A percentile compares a stretch with the other conserved stretches of the same genome.
phyloP scores from a whole-genome alignment of 2,329 filamentous ascomycete genomes.

The Aspergillus pseudoglaucus region DNA sequence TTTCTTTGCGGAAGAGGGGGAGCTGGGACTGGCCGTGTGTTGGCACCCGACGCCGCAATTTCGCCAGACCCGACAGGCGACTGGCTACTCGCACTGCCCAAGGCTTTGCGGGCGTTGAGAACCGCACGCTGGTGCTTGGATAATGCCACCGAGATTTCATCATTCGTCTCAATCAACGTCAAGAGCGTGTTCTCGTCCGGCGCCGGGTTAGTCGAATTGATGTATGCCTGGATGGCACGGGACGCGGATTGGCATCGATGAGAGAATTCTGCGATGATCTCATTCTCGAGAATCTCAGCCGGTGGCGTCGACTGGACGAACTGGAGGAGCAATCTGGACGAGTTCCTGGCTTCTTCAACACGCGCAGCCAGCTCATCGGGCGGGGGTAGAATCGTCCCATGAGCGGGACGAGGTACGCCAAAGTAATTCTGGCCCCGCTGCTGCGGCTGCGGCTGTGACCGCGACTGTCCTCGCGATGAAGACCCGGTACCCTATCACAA shows the following conservation, averaged over 20 bases:
- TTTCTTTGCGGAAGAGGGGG: constrained; percentile 12
- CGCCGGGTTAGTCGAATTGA: constrained; percentile 67
- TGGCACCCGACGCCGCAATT: constrained; percentile 8
- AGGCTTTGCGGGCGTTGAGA: constrained; percentile 48
- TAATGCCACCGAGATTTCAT: constrained; percentile 74
- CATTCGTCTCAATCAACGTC: constrained; percentile 88
- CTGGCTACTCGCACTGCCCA: constrained; percentile 15
- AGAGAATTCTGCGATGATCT: constrained; percentile 88
- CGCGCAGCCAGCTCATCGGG: constrained; percentile 72
- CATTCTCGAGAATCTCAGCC: constrained; percentile 68
- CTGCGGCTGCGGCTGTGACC: constrained; percentile 20
- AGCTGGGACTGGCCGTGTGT: constrained; percentile 9
- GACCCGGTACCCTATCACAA: not conserved
- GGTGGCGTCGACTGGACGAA: constrained; percentile 79
- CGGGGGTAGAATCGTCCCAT: constrained; percentile 49
- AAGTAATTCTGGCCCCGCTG: constrained; percentile 10
- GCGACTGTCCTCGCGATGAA: constrained; percentile 1
- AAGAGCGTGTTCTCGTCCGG: constrained; percentile 94
- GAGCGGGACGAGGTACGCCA: constrained; percentile 41
- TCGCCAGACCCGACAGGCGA: constrained; percentile 13
- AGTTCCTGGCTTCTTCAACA: constrained; percentile 84
- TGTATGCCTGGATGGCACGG: constrained; percentile 77
- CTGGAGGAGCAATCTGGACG: constrained; percentile 85
- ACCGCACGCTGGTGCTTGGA: constrained; percentile 80
- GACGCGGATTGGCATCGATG: constrained; percentile 78